Evolutionary conservation across 495 filamentous ascomycete genomes (phyloP).

Genomic region (Neurospora intermedia): DNA sequence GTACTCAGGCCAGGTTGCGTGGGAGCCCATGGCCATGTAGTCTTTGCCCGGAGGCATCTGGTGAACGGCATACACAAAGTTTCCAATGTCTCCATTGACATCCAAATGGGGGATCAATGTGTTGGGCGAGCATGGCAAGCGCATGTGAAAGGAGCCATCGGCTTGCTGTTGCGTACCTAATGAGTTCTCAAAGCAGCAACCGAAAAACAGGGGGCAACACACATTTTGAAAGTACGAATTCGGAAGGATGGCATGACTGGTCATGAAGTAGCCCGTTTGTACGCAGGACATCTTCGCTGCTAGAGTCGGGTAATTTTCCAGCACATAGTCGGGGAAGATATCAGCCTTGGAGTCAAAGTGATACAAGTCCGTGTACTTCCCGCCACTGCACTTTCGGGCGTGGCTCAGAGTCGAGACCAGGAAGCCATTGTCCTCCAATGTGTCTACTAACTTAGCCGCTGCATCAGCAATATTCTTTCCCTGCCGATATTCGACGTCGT

Average conservation of each 20-base stretch:
- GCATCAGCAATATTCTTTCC: constrained; percentile 44
- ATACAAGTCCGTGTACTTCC: constrained; percentile 28
- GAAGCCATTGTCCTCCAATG: constrained; percentile 36
- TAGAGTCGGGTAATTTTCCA: constrained; percentile 27
- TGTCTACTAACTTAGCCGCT: constrained; percentile 32
- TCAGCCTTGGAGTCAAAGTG: constrained; percentile 37
- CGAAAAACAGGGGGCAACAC: not conserved
- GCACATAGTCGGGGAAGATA: constrained; percentile 30
- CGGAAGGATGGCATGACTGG: constrained; percentile 28
- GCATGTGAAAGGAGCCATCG: constrained; percentile 29
- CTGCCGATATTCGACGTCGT: constrained; percentile 38
- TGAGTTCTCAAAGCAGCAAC: not conserved
- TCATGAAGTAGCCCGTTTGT: constrained; percentile 35
- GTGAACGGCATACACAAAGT: constrained; percentile 32
- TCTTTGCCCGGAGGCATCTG: constrained; percentile 31
- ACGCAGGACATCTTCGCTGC: constrained; percentile 36
- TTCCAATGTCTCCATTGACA: constrained; percentile 29
- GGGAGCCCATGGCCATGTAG: constrained; percentile 31
- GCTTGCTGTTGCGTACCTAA: constrained; percentile 7
- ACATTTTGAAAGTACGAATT: constrained; percentile 29
- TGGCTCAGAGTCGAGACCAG: constrained; percentile 33
- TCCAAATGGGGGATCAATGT: constrained; percentile 27
- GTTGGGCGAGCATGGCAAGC: constrained; percentile 23
- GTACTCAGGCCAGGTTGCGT: constrained; percentile 26
- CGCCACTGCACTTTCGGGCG: constrained; percentile 24